Conservation (phyloP, 495 filamentous ascomycete genomes). For the Wilcoxina mikolae region DNA sequence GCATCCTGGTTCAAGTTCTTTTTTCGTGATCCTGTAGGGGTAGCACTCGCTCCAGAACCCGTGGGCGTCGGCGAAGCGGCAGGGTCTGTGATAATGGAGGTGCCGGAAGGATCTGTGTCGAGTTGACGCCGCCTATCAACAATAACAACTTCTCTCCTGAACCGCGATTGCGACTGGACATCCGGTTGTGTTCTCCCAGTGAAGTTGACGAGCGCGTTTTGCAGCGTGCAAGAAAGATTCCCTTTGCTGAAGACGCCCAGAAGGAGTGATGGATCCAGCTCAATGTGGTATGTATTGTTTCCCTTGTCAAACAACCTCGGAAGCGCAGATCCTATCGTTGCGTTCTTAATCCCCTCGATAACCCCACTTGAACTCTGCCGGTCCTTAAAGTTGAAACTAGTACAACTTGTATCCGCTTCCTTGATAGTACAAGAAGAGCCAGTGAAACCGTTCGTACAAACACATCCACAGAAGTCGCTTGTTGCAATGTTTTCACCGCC, state of each 20-base stretch:
- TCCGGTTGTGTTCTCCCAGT: constrained; percentile 37
- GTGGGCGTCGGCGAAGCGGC: constrained; percentile 23
- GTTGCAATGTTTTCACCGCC: constrained; percentile 61
- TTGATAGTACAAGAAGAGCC: constrained; percentile 59
- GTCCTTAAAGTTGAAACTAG: constrained; percentile 43
- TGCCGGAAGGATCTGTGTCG: constrained; percentile 17
- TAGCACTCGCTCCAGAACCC: background rate
- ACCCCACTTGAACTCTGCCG: constrained; percentile 26
- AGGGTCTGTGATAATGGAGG: constrained; percentile 15
- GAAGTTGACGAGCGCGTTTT: constrained; percentile 81
- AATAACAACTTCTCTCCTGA: constrained; percentile 19
- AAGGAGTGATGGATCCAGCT: constrained; percentile 48
- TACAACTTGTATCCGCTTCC: constrained; percentile 47
- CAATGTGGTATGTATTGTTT: constrained; percentile 56
- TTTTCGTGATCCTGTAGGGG: background rate
- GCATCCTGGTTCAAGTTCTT: constrained; percentile 32
- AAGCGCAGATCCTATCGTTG: constrained; percentile 66
- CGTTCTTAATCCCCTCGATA: constrained; percentile 40
- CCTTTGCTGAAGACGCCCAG: constrained; percentile 60
- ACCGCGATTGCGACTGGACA: constrained; percentile 32
- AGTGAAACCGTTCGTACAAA: constrained; percentile 74
- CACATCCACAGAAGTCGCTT: constrained; percentile 57
- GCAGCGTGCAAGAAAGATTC: constrained; percentile 58
- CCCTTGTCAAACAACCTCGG: constrained; percentile 54
- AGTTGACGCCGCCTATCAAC: constrained; percentile 15